Percentiles rank a stretch among this genome's conserved stretches.
Evolutionary conservation across 495 filamentous ascomycete genomes (phyloP).

Genomic region (Penicillium canescens): DNA sequence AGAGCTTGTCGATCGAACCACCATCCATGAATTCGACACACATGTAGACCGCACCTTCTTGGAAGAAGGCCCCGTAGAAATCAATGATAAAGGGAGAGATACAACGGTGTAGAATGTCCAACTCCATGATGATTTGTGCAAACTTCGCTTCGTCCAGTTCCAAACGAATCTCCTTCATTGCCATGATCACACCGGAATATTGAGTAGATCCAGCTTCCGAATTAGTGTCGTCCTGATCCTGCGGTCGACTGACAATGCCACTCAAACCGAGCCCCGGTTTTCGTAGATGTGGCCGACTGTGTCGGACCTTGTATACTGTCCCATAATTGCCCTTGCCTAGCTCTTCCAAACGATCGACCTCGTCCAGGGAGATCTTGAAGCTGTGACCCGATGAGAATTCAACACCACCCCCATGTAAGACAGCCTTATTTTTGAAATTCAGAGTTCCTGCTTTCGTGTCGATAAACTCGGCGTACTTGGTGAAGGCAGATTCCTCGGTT

Average conservation of each 20-base stretch:
- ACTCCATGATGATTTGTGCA: constrained; percentile 95
- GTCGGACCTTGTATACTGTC: constrained; percentile 94
- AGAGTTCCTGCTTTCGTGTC: constrained; percentile 89
- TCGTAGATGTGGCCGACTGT: constrained; percentile 75
- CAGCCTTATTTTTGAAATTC: constrained; percentile 90
- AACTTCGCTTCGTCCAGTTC: constrained; percentile 97
- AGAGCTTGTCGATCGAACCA: constrained; percentile 96
- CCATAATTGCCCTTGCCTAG: constrained; percentile 98
- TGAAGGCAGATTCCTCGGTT: constrained; percentile 65
- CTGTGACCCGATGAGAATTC: constrained; percentile 87
- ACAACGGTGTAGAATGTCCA: constrained; percentile 95
- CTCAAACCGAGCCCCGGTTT: constrained; percentile 76
- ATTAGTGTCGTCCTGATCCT: constrained; percentile 25
- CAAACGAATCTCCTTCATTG: constrained; percentile 98
- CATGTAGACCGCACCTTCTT: constrained; percentile 98
- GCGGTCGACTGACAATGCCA: constrained; percentile 53
- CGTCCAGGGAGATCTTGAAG: constrained; percentile 93
- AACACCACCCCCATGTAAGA: constrained; percentile 83
- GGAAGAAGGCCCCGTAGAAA: constrained; percentile 98
- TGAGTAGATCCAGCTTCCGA: constrained; percentile 27
- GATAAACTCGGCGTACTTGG: constrained; percentile 89
- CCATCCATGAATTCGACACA: constrained; percentile 99
- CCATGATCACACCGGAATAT: constrained; percentile 80
- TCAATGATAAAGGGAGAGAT: constrained; percentile 95
- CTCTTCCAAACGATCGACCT: constrained; percentile 93